phyloP scores from a whole-genome alignment of 225 moss, liverwort and hornwort species.

The Bryoerythrophyllum caledonicum region DNA sequence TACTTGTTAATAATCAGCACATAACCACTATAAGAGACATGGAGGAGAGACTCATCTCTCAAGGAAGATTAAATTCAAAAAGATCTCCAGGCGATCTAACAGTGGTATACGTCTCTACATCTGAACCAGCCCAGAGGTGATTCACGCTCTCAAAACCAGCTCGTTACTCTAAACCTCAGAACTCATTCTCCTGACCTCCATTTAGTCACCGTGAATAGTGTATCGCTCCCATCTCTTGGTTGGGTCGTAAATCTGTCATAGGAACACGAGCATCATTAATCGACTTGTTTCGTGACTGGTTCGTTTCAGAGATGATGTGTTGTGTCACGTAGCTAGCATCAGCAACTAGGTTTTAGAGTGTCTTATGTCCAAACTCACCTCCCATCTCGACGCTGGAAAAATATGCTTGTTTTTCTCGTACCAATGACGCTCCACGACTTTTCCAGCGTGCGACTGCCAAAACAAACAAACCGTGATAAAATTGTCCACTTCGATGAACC shows the following conservation, averaged over 20 bases:
- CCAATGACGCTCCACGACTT: constrained; percentile 99
- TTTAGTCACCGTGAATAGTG: constrained; percentile 89
- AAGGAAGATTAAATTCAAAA: neutral
- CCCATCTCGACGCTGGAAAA: constrained; percentile 57
- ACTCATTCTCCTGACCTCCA: neutral
- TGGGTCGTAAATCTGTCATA: constrained; percentile 82
- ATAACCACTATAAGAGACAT: neutral
- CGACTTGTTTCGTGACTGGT: neutral
- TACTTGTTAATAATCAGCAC: neutral
- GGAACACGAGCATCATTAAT: neutral
- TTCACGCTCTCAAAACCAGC: constrained; percentile 1
- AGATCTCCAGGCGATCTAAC: neutral
- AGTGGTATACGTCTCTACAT: neutral
- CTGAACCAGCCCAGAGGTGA: constrained; percentile 11
- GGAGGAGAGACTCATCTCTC: neutral
- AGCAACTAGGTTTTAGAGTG: neutral
- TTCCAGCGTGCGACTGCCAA: constrained; percentile 93
- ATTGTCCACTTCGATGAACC: neutral
- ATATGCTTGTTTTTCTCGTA: constrained; percentile 91
- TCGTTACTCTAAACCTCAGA: constrained; percentile 1
- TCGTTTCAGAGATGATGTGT: neutral
- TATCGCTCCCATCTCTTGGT: constrained; percentile 96
- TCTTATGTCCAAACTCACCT: constrained; percentile 29
- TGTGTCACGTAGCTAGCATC: neutral
- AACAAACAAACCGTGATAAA: neutral